phyloP scores from a whole-genome alignment of 73 alveolate genomes.

The Paraurostyla sp. region DNA sequence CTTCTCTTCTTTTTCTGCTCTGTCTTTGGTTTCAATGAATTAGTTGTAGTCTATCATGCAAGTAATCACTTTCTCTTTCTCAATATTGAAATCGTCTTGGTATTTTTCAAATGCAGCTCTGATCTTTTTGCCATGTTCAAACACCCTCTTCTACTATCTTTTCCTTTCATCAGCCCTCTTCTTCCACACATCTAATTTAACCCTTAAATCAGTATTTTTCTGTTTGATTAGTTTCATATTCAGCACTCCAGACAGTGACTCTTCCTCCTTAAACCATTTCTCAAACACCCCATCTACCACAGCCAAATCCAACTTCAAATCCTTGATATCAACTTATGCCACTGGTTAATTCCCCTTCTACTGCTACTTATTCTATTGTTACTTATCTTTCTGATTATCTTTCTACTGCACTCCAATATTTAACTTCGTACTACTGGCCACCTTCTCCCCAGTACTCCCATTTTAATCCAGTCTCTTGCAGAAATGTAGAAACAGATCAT shows the following conservation, averaged over 20 bases:
- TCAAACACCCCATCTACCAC: conserved; percentile 58
- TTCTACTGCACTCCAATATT: neutral
- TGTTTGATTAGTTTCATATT: conserved; percentile 61
- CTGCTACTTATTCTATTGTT: neutral
- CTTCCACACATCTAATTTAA: conserved; percentile 69
- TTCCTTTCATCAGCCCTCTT: conserved; percentile 61
- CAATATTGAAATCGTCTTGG: conserved; percentile 58
- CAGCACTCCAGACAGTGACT: conserved; percentile 70
- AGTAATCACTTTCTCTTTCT: conserved; percentile 51
- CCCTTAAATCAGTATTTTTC: conserved; percentile 66
- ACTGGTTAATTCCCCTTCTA: neutral
- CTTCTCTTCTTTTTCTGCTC: conserved; percentile 46
- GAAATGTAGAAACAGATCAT: conserved; percentile 35
- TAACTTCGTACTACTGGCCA: neutral
- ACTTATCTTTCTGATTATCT: neutral
- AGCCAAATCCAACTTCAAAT: conserved; percentile 63
- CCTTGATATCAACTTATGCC: conserved; percentile 28
- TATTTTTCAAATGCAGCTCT: conserved; percentile 50
- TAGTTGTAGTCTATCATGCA: conserved; percentile 50
- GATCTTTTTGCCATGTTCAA: conserved; percentile 67
- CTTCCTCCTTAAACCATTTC: conserved; percentile 70
- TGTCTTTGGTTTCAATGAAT: conserved; percentile 35
- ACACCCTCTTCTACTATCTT: conserved; percentile 1
- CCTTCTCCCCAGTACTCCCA: neutral
- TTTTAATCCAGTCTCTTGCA: conserved; percentile 12